Conservation (phyloP, 1,284 basidiomycete genomes). For the Cystobasidium sp. region DNA sequence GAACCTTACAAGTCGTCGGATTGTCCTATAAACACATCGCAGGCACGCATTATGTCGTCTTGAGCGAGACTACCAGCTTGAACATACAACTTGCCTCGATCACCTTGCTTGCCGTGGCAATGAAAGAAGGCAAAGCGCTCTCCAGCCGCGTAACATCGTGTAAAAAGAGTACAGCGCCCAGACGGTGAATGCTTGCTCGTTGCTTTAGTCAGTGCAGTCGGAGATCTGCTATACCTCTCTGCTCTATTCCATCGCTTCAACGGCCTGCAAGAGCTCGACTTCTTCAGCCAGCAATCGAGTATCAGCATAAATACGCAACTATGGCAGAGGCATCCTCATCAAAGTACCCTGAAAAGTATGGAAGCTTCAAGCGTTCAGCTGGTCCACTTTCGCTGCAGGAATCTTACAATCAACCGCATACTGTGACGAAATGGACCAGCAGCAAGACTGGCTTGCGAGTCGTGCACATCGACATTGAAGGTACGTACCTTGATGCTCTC, state of each 20-base stretch:
- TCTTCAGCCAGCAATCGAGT: neutral
- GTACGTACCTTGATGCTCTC: conserved; percentile 41
- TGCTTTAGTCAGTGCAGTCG: conserved; percentile 9
- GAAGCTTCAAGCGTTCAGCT: conserved; percentile 38
- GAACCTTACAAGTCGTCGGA: too few relatives aligned
- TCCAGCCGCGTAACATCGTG: neutral
- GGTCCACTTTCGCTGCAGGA: conserved; percentile 34
- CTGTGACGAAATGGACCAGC: conserved; percentile 50
- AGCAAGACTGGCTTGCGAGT: conserved; percentile 56
- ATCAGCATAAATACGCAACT: neutral
- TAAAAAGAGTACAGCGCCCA: conserved; percentile 7
- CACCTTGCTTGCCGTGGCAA: neutral
- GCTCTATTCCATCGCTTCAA: neutral
- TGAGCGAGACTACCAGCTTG: too few relatives aligned
- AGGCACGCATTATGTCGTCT: too few relatives aligned
- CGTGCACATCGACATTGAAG: conserved; percentile 59
- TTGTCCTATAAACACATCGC: too few relatives aligned
- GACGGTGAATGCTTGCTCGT: conserved; percentile 26
- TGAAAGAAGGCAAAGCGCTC: neutral
- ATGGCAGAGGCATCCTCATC: conserved; percentile 11
- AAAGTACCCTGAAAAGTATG: conserved; percentile 30
- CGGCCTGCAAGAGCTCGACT: neutral
- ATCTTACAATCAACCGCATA: conserved; percentile 37
- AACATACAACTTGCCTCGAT: neutral
- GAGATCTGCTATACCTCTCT: neutral